phyloP scores from a whole-genome alignment of 1,284 basidiomycete species.

The Pyrrhoderma lamaoense region DNA sequence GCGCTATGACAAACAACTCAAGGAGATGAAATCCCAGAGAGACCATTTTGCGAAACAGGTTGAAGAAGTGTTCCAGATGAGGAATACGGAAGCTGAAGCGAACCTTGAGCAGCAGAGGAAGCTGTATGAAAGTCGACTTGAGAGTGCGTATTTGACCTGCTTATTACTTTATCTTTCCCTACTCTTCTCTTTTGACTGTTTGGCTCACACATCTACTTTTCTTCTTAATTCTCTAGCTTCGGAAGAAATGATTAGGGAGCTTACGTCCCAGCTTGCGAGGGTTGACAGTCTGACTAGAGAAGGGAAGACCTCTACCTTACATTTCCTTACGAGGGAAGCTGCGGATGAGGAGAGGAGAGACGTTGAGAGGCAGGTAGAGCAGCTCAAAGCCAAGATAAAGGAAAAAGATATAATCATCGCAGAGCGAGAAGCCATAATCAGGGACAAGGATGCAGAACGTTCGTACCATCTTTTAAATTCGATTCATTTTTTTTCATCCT shows the following conservation, averaged over 20 bases:
- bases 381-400: constrained; percentile 37
- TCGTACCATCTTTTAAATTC: too few relatives aligned
- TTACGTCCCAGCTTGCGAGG: constrained; percentile 46
- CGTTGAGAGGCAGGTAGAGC: constrained; percentile 41
- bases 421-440: constrained; percentile 29
- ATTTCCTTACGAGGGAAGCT: constrained; percentile 63
- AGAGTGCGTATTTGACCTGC: constrained; percentile 34
- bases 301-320: constrained; percentile 44
- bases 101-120: constrained; percentile 38
- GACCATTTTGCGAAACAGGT: constrained; percentile 45
- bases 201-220: too few relatives aligned
- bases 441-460: constrained; percentile 11
- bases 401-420: constrained; percentile 38
- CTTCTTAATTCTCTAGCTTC: constrained; percentile 39
- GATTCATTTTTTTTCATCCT: not conserved
- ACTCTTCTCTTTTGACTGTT: too few relatives aligned
- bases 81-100: constrained; percentile 57
- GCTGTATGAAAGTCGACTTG: constrained; percentile 43
- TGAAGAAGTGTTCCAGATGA: constrained; percentile 47
- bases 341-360: constrained; percentile 58
- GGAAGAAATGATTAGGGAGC: constrained; percentile 47
- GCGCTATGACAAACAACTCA: constrained; percentile 17
- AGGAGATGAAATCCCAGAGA: constrained; percentile 30
- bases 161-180: too few relatives aligned
- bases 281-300: constrained; percentile 45